Percentiles rank a stretch among this genome's conserved stretches.
phyloP scores from a whole-genome alignment of 169 alveolate species.

The Besnoitia besnoiti region DNA sequence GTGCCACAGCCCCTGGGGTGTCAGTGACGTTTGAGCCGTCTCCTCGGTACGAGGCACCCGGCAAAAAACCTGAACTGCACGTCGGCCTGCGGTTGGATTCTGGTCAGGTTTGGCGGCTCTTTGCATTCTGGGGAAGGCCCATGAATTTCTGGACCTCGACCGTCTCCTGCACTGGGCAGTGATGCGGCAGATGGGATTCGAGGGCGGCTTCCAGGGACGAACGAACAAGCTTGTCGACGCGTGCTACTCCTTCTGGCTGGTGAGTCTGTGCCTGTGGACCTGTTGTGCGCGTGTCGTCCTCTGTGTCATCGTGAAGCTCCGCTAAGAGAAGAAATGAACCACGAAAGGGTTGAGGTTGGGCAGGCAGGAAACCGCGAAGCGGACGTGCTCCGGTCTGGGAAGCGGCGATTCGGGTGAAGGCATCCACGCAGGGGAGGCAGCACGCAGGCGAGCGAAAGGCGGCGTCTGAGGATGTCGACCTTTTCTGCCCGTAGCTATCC shows the following conservation, averaged over 20 bases:
- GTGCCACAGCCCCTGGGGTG: no score
- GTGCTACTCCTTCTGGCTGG: conserved; percentile 95
- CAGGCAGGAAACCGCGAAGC: not conserved
- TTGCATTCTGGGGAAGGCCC: conserved; percentile 38
- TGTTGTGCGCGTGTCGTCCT: no score
- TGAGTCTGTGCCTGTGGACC: conserved; percentile 47
- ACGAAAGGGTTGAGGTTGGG: no score
- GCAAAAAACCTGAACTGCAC: not conserved
- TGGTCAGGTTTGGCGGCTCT: conserved; percentile 58
- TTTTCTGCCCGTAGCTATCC: no score
- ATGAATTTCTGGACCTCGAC: conserved; percentile 49
- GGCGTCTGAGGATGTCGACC: no score
- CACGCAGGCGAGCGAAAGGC: no score
- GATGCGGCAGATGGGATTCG: conserved; percentile 85
- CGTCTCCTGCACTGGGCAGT: conserved; percentile 83
- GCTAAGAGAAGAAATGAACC: no score
- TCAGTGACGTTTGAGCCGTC: no score
- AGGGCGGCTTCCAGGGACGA: conserved; percentile 92
- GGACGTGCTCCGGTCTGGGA: not conserved
- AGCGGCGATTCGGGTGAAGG: no score
- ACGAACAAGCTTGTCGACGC: conserved; percentile 94
- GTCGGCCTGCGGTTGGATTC: not conserved
- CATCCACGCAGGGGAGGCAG: no score
- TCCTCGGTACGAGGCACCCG: no score
- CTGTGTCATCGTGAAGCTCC: no score